Conservation (phyloP, 192 early-diverging fungal species). For the Linnemannia elongata region DNA sequence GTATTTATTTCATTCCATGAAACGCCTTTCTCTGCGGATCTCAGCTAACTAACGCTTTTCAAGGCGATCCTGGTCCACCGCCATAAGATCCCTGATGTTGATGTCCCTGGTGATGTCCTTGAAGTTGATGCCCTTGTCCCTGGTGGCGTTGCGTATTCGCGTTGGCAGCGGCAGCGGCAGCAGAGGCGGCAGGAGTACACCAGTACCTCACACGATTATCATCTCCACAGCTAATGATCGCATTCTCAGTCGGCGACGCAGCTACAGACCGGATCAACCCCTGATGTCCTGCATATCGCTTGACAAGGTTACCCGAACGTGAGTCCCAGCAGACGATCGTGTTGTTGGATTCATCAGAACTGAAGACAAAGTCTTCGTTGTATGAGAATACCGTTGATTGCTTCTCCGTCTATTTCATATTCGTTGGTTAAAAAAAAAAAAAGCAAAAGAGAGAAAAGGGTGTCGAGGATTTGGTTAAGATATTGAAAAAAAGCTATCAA, state of each 20-base stretch:
- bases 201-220: conserved; percentile 47
- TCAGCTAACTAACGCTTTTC: not conserved
- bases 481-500: too few relatives aligned
- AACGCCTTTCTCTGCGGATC: too few relatives aligned
- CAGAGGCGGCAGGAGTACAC: conserved; percentile 17
- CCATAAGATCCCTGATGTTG: not conserved
- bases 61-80: not conserved
- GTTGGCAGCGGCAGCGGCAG: not conserved
- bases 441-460: not conserved
- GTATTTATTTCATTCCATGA: not conserved
- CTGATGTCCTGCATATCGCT: conserved; percentile 66
- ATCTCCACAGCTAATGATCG: conserved; percentile 69
- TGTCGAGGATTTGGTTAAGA: not conserved
- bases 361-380: conserved; percentile 80
- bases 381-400: conserved; percentile 70
- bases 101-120: not conserved
- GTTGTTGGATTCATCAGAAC: conserved; percentile 74
- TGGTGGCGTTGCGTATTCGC: not conserved
- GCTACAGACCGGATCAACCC: conserved; percentile 69
- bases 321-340: conserved; percentile 81
- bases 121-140: not conserved
- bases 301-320: conserved; percentile 69
- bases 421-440: too few relatives aligned
- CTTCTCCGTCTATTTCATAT: conserved; percentile 41
- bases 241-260: conserved; percentile 72